A percentile compares a stretch with the other conserved stretches of the same genome.
Evolutionary conservation across 176 grass and related monocot genomes (phyloP).

Genomic region (Dendrocalamus sinicus): DNA sequence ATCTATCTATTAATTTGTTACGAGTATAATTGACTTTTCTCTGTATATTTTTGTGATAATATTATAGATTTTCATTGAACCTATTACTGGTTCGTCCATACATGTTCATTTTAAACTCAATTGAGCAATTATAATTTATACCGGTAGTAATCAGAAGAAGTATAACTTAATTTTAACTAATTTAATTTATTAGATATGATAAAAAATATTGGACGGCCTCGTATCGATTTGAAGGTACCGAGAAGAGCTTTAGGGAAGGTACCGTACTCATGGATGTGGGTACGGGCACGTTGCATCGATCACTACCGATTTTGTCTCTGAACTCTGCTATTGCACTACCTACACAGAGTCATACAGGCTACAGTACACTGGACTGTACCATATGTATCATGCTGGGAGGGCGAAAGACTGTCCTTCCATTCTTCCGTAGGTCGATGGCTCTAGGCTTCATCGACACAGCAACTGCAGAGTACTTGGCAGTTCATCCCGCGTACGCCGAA

Average conservation of each 20-base stretch:
- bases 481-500: not conserved
- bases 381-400: not conserved
- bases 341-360: not conserved
- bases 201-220: too few relatives aligned
- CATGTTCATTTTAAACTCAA: too few relatives aligned
- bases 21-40: too few relatives aligned
- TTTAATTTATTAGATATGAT: too few relatives aligned
- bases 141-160: too few relatives aligned
- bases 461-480: not conserved
- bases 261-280: not conserved
- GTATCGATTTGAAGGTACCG: too few relatives aligned
- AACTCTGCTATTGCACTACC: not conserved
- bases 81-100: too few relatives aligned
- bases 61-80: too few relatives aligned
- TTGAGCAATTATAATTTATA: too few relatives aligned
- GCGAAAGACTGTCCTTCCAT: not conserved
- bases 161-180: too few relatives aligned
- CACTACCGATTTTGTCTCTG: not conserved
- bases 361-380: not conserved
- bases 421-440: not conserved
- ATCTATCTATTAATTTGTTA: too few relatives aligned
- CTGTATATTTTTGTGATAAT: too few relatives aligned
- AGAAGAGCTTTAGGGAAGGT: not conserved
- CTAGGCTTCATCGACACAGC: not conserved
- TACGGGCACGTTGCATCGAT: not conserved